Evolutionary conservation across 495 filamentous ascomycete species (phyloP), one percentile per base, ranked within the genome.

Genomic region (Bacidia gigantensis): DNA sequence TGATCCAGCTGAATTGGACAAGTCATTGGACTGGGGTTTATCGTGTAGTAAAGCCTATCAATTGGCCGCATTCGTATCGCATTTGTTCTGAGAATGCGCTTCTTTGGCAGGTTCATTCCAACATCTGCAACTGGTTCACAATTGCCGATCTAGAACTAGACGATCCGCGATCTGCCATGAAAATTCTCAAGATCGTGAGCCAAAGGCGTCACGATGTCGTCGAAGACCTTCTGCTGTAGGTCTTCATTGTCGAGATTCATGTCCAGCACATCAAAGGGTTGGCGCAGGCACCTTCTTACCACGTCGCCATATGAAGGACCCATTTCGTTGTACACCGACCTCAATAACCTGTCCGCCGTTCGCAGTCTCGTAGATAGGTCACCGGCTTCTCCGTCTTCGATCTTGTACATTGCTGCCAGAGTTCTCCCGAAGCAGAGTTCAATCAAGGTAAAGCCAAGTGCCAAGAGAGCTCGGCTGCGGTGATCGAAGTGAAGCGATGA

Each of bases 361-460:
- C 64, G 64, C 9, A 61, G 41, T 48, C 56, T 56, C 11, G 58
- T 50, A 21, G 54, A 40, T 12, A 54, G 46, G 17, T 62, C 57
- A n/a, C 57, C 46, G 10, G 18, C 26, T 45, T 62, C 55, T 1
- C 51, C 50, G 22, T 70, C 65, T 29, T 60, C 56, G 2, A 57
- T 46, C n/a, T 2, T 54, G 3, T 52, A 22, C 22, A 69, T 54
- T 3, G 50, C 44, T n/a, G 53, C 50, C 2, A 69, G 17, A 0
- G 57, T 55, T 29, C 52, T 54, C n/a, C 65, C 65, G 18, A 68
- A 58, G 39, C 65, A 67, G 26, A 69, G 56, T 49, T 68, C 67
- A 5, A 66, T 57, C 17, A 68, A 59, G 1, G 60, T 58, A 9
- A 67, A 44, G 1, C 65, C 67, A 0, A 68, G 52, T 1, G 64